Conservation (phyloP, 176 grass and related monocot species). For the Oryza rufipogon region DNA sequence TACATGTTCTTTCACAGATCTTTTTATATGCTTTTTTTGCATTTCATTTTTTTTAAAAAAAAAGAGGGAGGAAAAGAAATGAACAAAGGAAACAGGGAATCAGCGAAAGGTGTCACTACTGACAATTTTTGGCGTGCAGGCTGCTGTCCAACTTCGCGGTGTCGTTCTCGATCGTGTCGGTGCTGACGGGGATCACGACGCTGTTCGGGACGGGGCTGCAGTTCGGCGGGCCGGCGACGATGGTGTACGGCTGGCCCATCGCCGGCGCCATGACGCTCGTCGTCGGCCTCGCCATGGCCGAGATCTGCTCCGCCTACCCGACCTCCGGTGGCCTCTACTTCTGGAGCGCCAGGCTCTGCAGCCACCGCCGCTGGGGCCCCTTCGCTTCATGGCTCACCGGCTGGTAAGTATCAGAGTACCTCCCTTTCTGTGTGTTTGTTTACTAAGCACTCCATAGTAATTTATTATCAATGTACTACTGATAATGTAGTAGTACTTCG, state of each 20-base stretch:
- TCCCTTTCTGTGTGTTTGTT: too few relatives aligned
- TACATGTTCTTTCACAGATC: too few relatives aligned
- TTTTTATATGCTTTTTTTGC: too few relatives aligned
- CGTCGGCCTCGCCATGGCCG: slow-evolving; percentile 82
- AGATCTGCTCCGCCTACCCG: slow-evolving; percentile 90
- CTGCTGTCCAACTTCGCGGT: slow-evolving; percentile 79
- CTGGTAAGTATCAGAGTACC: slow-evolving; percentile 46
- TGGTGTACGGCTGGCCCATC: slow-evolving; percentile 79
- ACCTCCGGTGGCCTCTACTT: slow-evolving; percentile 90
- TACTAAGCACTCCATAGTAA: too few relatives aligned
- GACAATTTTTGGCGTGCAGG: slow-evolving; percentile 5
- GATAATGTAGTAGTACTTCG: too few relatives aligned
- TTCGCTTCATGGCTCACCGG: slow-evolving; percentile 86
- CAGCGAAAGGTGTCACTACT: neutral
- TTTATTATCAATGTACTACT: too few relatives aligned
- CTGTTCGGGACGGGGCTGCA: slow-evolving; percentile 72
- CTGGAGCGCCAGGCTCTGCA: slow-evolving; percentile 80
- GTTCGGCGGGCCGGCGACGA: slow-evolving; percentile 71
- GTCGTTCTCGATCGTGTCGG: slow-evolving; percentile 81
- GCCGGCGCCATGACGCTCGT: slow-evolving; percentile 69
- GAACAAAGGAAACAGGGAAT: neutral
- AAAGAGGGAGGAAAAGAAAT: too few relatives aligned
- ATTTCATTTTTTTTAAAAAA: too few relatives aligned
- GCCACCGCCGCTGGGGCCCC: slow-evolving; percentile 51
- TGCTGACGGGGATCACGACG: slow-evolving; percentile 85